Evolutionary conservation across 2,329 filamentous ascomycete species (phyloP), one percentile per base, ranked within the genome.

Genomic region (Xylariales sp.): DNA sequence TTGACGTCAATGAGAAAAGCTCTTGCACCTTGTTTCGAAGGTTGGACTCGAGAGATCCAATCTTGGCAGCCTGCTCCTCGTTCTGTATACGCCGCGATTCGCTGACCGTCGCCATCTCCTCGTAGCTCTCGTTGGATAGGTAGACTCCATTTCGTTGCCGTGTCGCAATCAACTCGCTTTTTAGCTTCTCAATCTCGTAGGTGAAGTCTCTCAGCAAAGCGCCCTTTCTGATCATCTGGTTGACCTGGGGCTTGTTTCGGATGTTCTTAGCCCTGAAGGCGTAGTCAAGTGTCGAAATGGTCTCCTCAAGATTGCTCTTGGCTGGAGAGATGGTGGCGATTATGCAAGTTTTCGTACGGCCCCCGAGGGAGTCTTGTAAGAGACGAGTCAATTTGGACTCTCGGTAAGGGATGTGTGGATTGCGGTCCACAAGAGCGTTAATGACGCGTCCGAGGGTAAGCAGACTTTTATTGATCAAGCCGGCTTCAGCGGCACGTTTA

Each of bases 211-310:
- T 91, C 10, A 99, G 85, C 12, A 99, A 81, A 3, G 93, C 97
- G 81, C 96, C 97, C 81, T 98, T 99, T 71, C 93, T 94, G 71
- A 98, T 89, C 76, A 93, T 88, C 56, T 93, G 92, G 80, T 98
- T 99, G 74, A 97, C 86, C 77, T 99, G 96, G 0, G 96, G 97
- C 80, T 97, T 97, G 81, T 99, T 99, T 57, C 93, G 92, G 75
- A 99, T 99, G 74, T 99, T 98, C 84, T 99, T 99, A 16, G 96
- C 96, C 54, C 96, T 89, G 81, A 98, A 98, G 10, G 96, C 97
- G 77, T 99, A 99, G 79, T 99, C 96, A 1, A 99, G 86, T 0
- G 97, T 99, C 0, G 96, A 98, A 68, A 99, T 98, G 0, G 97
- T 99, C 80, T 99, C 96, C 77, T 99, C 96, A 1, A 99, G 84